Evolutionary conservation across 805 yeast genomes (phyloP).

Genomic region (Kodamaea kaohsiungensis): DNA sequence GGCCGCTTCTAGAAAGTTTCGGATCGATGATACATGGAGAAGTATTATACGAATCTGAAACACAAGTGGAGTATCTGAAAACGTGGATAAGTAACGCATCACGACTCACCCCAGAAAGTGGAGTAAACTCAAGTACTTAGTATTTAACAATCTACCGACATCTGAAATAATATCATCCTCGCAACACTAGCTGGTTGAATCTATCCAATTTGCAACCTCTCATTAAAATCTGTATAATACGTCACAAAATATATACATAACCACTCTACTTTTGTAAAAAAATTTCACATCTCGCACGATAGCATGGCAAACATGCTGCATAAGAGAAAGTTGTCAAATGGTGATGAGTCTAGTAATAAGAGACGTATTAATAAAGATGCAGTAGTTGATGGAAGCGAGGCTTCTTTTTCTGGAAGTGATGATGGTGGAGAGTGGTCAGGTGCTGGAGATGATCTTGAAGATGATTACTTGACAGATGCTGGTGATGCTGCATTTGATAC

Average conservation of each 20-base stretch:
- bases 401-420: neutral
- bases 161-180: too few relatives aligned
- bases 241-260: neutral
- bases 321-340: conserved; percentile 16
- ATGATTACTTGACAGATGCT: conserved; percentile 7
- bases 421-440: conserved; percentile 8
- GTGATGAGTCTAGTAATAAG: conserved; percentile 8
- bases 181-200: neutral
- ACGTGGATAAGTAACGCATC: conserved; percentile 27
- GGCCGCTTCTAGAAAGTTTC: conserved; percentile 28
- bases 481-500: conserved; percentile 15
- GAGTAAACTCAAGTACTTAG: neutral
- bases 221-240: neutral
- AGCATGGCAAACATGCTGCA: neutral
- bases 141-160: too few relatives aligned
- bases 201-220: neutral
- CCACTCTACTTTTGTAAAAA: neutral
- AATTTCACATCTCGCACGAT: conserved; percentile 4
- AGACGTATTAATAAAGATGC: neutral
- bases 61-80: conserved; percentile 32
- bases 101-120: neutral
- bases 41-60: conserved; percentile 27
- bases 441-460: conserved; percentile 3
- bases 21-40: conserved; percentile 39
- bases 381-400: neutral